Percentiles rank a stretch among this genome's conserved stretches.
These are phyloP conservation scores for Sphagnurus paluster DNA, from an alignment of 1,284 basidiomycete genomes.

Conservation along the genomic window DNA sequence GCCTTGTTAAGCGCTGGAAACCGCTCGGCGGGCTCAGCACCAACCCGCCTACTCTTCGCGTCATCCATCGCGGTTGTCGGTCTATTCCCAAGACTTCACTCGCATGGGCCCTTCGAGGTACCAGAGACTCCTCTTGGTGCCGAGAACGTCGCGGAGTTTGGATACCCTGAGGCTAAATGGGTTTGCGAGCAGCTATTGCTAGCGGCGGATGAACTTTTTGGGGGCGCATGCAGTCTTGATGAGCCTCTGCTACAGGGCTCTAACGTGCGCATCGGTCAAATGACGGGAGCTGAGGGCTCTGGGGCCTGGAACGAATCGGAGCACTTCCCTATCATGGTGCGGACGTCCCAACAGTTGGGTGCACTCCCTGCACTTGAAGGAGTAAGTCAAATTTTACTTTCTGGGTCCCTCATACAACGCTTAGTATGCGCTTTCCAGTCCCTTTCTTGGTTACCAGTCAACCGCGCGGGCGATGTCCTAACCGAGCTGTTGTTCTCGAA, in stretches of 20 bases:
- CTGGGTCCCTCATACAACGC: too few species aligned
- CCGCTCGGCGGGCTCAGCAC: slow-evolving; percentile 15
- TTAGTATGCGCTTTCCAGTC: slow-evolving; percentile 21
- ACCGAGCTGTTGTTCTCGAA: slow-evolving; percentile 28
- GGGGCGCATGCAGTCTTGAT: slow-evolving; percentile 14
- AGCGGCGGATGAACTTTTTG: slow-evolving; percentile 25
- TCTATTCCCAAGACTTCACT: slow-evolving; percentile 26
- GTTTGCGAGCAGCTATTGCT: slow-evolving; percentile 43
- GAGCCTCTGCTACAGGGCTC: slow-evolving; percentile 23
- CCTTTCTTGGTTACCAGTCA: slow-evolving; percentile 34
- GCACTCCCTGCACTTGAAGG: slow-evolving; percentile 30
- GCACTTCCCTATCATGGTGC: slow-evolving; percentile 36
- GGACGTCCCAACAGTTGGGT: slow-evolving; percentile 27
- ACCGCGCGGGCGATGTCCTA: slow-evolving; percentile 27
- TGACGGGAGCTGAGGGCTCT: slow-evolving; percentile 33
- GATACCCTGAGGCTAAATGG: slow-evolving; percentile 77
- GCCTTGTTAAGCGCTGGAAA: slow-evolving; percentile 25
- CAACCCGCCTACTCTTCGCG: slow-evolving; percentile 32
- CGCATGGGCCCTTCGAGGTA: slow-evolving; percentile 23
- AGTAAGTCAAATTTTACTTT: too few species aligned
- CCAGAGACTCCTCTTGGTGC: slow-evolving; percentile 30
- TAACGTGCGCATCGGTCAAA: slow-evolving; percentile 35
- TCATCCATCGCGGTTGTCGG: slow-evolving; percentile 39
- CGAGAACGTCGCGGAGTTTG: slow-evolving; percentile 30
- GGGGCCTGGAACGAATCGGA: slow-evolving; percentile 39